Evolutionary conservation across 768 basidiomycete species (phyloP).

Genomic region (Lactarius pseudohatsudake): DNA sequence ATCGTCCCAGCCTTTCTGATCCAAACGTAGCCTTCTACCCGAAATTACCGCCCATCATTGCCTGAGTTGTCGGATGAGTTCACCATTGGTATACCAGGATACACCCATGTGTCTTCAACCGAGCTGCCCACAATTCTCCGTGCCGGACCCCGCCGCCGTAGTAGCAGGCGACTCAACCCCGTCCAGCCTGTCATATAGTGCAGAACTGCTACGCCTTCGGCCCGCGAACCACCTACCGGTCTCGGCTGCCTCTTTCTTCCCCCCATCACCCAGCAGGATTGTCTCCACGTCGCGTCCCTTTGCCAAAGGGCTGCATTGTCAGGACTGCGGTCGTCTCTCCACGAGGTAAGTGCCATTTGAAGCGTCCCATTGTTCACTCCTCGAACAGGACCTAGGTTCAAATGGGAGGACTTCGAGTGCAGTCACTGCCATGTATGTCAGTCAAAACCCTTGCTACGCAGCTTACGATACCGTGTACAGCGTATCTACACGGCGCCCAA

Average conservation of each 20-base stretch:
- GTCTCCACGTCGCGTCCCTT: conserved; percentile 52
- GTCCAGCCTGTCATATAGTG: conserved; percentile 39
- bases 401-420: conserved; percentile 79
- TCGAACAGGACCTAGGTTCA: conserved; percentile 46
- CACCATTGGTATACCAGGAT: conserved; percentile 53
- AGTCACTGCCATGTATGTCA: conserved; percentile 52
- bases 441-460: background rate
- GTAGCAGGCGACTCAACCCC: conserved; percentile 40
- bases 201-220: conserved; percentile 33
- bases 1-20: conserved; percentile 6
- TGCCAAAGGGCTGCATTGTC: conserved; percentile 70
- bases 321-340: conserved; percentile 66
- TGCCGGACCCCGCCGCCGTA: conserved; percentile 26
- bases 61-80: conserved; percentile 42
- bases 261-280: conserved; percentile 33
- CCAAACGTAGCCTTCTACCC: background rate
- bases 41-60: conserved; percentile 36
- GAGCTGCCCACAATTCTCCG: conserved; percentile 59
- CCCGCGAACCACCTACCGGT: conserved; percentile 14
- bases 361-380: conserved; percentile 11
- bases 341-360: conserved; percentile 53
- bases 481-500: conserved; percentile 18
- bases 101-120: conserved; percentile 68
- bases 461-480: conserved; percentile 8
- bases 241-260: conserved; percentile 41